These are phyloP conservation scores for Puccinia hordei DNA, from an alignment of 1,284 basidiomycete species.

Conservation along the genomic window DNA sequence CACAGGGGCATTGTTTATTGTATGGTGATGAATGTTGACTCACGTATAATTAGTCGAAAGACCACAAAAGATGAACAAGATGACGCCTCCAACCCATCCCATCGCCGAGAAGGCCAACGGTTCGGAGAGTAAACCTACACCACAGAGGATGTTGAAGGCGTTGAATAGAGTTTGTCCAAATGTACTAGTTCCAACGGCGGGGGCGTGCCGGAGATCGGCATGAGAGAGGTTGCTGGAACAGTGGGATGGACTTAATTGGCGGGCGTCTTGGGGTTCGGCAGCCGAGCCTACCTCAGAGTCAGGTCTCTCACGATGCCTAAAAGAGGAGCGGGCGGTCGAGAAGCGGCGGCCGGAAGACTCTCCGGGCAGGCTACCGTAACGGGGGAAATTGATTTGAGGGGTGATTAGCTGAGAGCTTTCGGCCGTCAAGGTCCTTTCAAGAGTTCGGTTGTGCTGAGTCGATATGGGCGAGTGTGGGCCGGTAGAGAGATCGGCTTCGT, in stretches of 20 bases:
- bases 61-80: slow-evolving; percentile 44
- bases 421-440: slow-evolving; percentile 8
- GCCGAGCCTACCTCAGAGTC: not conserved
- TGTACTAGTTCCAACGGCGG: slow-evolving; percentile 30
- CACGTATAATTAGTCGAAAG: slow-evolving; percentile 41
- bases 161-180: slow-evolving; percentile 47
- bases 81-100: slow-evolving; percentile 35
- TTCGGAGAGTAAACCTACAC: slow-evolving; percentile 41
- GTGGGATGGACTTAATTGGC: not conserved
- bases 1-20: not conserved
- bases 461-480: slow-evolving; percentile 1
- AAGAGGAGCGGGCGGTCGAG: slow-evolving; percentile 26
- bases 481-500: not conserved
- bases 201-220: not conserved
- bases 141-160: slow-evolving; percentile 41
- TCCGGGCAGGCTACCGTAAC: slow-evolving; percentile 1
- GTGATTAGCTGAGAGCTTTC: slow-evolving; percentile 10
- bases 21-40: not conserved
- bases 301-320: slow-evolving; percentile 16
- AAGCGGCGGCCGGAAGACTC: not conserved
- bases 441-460: not conserved
- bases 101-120: slow-evolving; percentile 44
- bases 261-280: not conserved
- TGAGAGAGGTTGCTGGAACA: not conserved
- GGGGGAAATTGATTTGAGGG: not conserved